Evolutionary conservation across 1,284 basidiomycete species (phyloP), one percentile per base, ranked within the genome.

Genomic region (Kwoniella shivajii): DNA sequence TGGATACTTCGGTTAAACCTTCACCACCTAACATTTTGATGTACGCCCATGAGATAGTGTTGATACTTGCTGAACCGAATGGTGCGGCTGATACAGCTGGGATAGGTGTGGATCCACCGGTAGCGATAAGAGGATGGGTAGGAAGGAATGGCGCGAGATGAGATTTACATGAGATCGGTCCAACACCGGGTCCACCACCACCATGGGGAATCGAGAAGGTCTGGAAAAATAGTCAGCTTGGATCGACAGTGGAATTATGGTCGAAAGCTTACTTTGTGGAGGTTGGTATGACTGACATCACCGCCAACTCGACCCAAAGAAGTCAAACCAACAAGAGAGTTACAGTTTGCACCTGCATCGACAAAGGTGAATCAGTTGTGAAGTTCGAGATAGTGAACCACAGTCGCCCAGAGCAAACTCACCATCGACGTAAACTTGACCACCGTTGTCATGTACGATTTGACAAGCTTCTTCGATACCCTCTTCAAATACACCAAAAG

Each of bases 341-440:
- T 98, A 67, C 97, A 82, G 75, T 99, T 98, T 52, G 94, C 94
- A 67, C 85, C 63, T 64, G 30, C 26, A 20, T 2, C 20, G 20
- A 3, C 4, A 7, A 36, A 22, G 14, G 13, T 16, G 7, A 14
- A 26, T 38, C 34, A 30, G 20, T 24, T 48, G 16, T 10, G 10
- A n/a, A 30, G 7, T 7, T 33, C 5, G 7, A 30, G 13, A 31
- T 18, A 16, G 44, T 4, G 14, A 2, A 30, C 13, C 6, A 24
- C 27, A 2, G 31, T 6, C n/a, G 9, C n/a, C 9, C 10, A 36
- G 33, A 36, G 9, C 6, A 5, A 31, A 56, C 59, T 56, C 43
- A 80, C 92, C 93, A 75, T 99, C 95, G 55, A 99, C 82, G 78
- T 98, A 99, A 37, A 99, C 96, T 75, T 99, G 96, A 22, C 96